These are phyloP conservation scores for Hypoxylon fuscum DNA, from an alignment of 495 filamentous ascomycete species.

Conservation along the genomic window DNA sequence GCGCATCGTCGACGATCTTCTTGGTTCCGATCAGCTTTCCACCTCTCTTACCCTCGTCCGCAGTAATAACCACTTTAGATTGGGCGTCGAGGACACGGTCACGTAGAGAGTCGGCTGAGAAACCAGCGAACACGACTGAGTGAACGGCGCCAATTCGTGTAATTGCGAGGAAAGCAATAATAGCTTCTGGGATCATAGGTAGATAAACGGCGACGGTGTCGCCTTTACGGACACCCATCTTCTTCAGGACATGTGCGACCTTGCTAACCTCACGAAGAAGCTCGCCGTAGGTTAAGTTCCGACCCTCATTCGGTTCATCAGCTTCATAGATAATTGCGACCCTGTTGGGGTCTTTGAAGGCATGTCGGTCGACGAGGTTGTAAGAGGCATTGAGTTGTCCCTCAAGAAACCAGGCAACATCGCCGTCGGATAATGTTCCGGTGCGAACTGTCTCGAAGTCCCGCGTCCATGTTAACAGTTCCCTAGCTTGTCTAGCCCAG, in stretches of 20 bases:
- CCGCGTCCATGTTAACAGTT: constrained; percentile 87
- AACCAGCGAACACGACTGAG: constrained; percentile 98
- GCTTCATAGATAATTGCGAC: constrained; percentile 99
- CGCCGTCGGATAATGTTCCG: constrained; percentile 81
- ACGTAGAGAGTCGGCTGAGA: constrained; percentile 95
- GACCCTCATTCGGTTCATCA: constrained; percentile 88
- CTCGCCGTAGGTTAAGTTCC: constrained; percentile 91
- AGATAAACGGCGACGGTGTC: constrained; percentile 98
- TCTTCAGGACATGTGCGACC: constrained; percentile 83
- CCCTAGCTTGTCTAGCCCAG: constrained; percentile 86
- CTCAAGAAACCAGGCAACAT: constrained; percentile 94
- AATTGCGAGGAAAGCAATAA: constrained; percentile 91
- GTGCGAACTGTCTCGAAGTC: constrained; percentile 91
- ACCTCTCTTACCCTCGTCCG: constrained; percentile 96
- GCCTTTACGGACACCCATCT: constrained; percentile 96
- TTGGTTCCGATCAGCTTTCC: constrained; percentile 98
- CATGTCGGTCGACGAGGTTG: constrained; percentile 97
- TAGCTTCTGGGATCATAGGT: constrained; percentile 97
- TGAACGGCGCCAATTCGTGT: constrained; percentile 93
- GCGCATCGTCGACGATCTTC: constrained; percentile 98
- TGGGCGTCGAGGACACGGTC: constrained; percentile 93
- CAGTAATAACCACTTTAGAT: constrained; percentile 92
- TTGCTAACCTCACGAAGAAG: constrained; percentile 91
- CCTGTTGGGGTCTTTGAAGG: constrained; percentile 88
- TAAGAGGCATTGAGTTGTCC: constrained; percentile 93